These are phyloP conservation scores for Croton laevigatus DNA, from an alignment of 441 rosid species.

Conservation along the genomic window DNA sequence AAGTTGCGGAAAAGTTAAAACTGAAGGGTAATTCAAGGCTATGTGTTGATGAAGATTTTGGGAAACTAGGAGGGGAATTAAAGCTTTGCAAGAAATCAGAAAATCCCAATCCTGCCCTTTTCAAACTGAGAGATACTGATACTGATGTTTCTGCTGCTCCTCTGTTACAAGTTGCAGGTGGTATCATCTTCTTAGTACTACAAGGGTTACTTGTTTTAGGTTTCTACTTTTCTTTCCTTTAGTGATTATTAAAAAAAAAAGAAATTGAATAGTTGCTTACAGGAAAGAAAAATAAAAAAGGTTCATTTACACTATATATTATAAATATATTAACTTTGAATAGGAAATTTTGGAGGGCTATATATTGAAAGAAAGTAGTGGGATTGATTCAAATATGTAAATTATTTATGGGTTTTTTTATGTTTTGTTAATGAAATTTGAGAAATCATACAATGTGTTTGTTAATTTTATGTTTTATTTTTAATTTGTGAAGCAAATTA, in stretches of 20 bases:
- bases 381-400: slow-evolving; percentile 13
- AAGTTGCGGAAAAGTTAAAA: slow-evolving; percentile 45
- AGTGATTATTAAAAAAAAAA: not conserved
- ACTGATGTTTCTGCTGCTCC: slow-evolving; percentile 12
- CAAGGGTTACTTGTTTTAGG: slow-evolving; percentile 20
- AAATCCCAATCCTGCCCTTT: slow-evolving; percentile 22
- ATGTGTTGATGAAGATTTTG: slow-evolving; percentile 29
- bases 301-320: slow-evolving; percentile 11
- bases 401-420: slow-evolving; percentile 18
- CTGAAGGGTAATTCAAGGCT: slow-evolving; percentile 47
- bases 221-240: slow-evolving; percentile 14
- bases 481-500: no score
- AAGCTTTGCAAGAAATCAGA: slow-evolving; percentile 34
- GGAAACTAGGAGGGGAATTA: slow-evolving; percentile 24
- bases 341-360: slow-evolving; percentile 10
- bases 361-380: not conserved
- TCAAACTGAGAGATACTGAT: slow-evolving; percentile 7
- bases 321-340: slow-evolving; percentile 16
- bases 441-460: slow-evolving; percentile 8
- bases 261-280: slow-evolving; percentile 10
- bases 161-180: slow-evolving; percentile 8
- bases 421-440: not conserved
- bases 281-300: not conserved
- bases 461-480: not conserved
- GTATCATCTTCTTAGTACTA: slow-evolving; percentile 8